Percentiles rank a stretch among this genome's conserved stretches.
These are phyloP conservation scores for Astrothelium macrocarpum DNA, from an alignment of 495 filamentous ascomycete genomes.

Conservation along the genomic window DNA sequence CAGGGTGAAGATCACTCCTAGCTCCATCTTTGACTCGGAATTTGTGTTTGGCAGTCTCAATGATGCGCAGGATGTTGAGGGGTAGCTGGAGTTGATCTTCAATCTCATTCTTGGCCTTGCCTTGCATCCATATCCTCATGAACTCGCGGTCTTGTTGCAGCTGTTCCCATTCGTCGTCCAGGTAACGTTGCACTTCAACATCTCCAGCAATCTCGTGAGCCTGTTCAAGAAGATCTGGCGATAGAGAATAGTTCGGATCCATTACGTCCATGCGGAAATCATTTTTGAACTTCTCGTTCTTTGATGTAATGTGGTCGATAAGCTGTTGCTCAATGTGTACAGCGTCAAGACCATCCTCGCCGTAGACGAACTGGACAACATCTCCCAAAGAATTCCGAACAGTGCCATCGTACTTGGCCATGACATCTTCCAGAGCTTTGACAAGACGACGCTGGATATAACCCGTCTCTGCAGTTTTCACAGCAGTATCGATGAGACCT, in stretches of 20 bases:
- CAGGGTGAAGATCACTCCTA: constrained; percentile 84
- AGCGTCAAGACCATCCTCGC: constrained; percentile 92
- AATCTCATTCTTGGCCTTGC: constrained; percentile 43
- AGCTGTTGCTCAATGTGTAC: constrained; percentile 82
- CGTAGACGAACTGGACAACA: constrained; percentile 95
- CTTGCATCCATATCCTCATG: constrained; percentile 48
- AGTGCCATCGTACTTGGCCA: constrained; percentile 95
- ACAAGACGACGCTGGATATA: constrained; percentile 98
- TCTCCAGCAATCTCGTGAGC: constrained; percentile 82
- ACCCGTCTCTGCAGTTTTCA: constrained; percentile 98
- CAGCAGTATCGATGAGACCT: constrained; percentile 98
- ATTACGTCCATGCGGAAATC: constrained; percentile 92
- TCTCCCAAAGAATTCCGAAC: constrained; percentile 94
- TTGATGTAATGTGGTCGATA: constrained; percentile 74
- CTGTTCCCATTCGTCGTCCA: constrained; percentile 84
- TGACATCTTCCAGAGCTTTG: constrained; percentile 95
- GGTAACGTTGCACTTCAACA: constrained; percentile 65
- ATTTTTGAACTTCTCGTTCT: constrained; percentile 59
- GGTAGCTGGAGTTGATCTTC: constrained; percentile 82
- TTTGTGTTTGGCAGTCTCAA: constrained; percentile 76
- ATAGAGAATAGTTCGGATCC: constrained; percentile 52
- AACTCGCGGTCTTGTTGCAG: constrained; percentile 64
- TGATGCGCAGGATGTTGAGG: constrained; percentile 80
- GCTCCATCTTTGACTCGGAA: constrained; percentile 80
- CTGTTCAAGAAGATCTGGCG: constrained; percentile 70